Evolutionary conservation across 2,329 filamentous ascomycete genomes (phyloP), one percentile per base, ranked within the genome.

Genomic region (Xylogone sp.): DNA sequence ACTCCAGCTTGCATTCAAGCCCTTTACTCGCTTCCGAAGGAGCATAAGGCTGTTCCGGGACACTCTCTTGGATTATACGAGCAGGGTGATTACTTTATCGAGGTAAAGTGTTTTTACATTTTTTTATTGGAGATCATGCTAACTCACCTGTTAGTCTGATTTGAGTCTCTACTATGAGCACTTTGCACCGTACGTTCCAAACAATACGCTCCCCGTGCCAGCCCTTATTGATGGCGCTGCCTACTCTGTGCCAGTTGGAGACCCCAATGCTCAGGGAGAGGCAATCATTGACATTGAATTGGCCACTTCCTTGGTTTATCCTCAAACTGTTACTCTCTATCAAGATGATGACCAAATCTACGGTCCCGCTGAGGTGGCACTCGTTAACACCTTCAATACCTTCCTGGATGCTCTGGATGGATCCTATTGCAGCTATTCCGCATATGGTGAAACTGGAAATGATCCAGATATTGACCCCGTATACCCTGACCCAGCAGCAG

Each of bases 391-490:
- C 20, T 63, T 65, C 53, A 65, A 65, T 29, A 65, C 60, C 9
- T 65, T 63, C 47, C 52, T 65, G 13, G 62, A 63, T 51, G 60
- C 61, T 34, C 47, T 65, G 16, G 62, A 65, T 50, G 60, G 60
- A 49, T 62, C 59, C 20, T 77, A 76, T 61, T 76, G 75, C 60
- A 74, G 64, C 2, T 75, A 75, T 47, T 65, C 59, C n/a, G 69
- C 71, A 7, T 74, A 68, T 46, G 72, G 71, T 19, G 68, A 71
- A 46, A 73, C 67, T 3, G 74, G 73, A 20, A 56, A 63, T 22
- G 62, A 69, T 43, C 68, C 69, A 9, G 49, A 55, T 7, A 65
- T 75, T 24, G 75, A 77, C 50, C 68, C 72, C 1, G 62, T 67
- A 5, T 77, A 76, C 53, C 75, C 73, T 2, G 65, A 75, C 50